Conservation (phyloP, 2,329 filamentous ascomycete species). For the Aspergillus clavatus region DNA sequence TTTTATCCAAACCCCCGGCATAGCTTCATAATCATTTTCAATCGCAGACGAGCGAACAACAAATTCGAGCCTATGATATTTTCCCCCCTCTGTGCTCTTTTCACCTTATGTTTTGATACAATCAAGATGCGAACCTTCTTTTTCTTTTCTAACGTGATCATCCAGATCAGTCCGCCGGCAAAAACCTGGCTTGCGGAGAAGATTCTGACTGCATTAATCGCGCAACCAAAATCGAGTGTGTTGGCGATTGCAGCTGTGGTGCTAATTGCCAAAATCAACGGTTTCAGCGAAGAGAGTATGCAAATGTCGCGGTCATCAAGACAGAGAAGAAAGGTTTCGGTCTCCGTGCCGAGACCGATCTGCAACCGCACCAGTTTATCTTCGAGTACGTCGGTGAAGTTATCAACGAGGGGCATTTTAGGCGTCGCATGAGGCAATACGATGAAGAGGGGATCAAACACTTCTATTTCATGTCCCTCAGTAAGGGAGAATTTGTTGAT, state of each 20-base stretch:
- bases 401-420: conserved; percentile 87
- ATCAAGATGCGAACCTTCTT: no score
- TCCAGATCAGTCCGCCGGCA: conserved; percentile 46
- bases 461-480: conserved; percentile 99
- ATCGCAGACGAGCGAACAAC: no score
- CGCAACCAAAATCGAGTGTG: conserved; percentile 95
- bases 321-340: conserved; percentile 98
- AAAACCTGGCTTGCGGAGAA: conserved; percentile 84
- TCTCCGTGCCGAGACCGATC: conserved; percentile 70
- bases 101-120: no score
- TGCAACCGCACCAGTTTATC: conserved; percentile 84
- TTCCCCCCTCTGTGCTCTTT: not conserved
- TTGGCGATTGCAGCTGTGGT: conserved; percentile 81
- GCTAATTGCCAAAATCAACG: conserved; percentile 87
- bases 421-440: conserved; percentile 85
- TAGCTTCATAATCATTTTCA: no score
- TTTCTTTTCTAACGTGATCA: conserved; percentile 29
- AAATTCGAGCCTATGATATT: not conserved
- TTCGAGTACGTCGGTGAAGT: conserved; percentile 99
- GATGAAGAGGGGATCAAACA: conserved; percentile 96
- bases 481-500: conserved; percentile 93
- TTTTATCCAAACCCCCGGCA: no score
- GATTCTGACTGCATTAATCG: conserved; percentile 98
- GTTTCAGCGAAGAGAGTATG: conserved; percentile 86
- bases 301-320: conserved; percentile 89